Evolutionary conservation across 2,329 filamentous ascomycete species (phyloP).

Genomic region (Trichoderma koningiopsis): DNA sequence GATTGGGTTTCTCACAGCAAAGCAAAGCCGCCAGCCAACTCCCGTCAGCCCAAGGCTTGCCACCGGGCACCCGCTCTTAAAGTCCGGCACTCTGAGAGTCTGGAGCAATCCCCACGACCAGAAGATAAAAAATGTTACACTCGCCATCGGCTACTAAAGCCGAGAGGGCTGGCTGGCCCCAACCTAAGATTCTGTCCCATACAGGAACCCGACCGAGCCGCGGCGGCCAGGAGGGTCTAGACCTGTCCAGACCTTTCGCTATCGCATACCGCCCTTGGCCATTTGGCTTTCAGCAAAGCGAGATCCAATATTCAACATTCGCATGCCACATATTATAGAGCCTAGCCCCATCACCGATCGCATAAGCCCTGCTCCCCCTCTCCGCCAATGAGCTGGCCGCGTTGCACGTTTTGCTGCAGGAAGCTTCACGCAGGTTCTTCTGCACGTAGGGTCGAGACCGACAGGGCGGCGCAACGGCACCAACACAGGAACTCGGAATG

Average conservation of each 20-base stretch:
- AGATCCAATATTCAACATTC: constrained; percentile 5
- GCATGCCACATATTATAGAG: background rate
- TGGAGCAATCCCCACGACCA: background rate
- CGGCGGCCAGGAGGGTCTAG: constrained; percentile 15
- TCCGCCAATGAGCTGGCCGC: background rate
- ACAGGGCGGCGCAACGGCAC: constrained; percentile 2
- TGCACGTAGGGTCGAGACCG: constrained; percentile 18
- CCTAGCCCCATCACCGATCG: background rate
- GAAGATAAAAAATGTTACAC: background rate
- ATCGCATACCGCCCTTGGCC: background rate
- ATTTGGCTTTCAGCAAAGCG: background rate
- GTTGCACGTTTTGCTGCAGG: background rate
- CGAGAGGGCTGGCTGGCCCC: background rate
- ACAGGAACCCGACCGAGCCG: constrained; percentile 6
- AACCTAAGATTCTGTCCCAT: background rate
- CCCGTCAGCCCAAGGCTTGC: constrained; percentile 9
- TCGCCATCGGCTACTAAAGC: background rate
- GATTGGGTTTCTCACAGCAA: background rate
- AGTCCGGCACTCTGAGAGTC: background rate
- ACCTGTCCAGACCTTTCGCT: constrained; percentile 11
- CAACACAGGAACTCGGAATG: too few species aligned
- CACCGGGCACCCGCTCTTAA: background rate
- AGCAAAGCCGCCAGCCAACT: background rate
- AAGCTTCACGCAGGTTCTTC: background rate
- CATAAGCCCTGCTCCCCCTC: background rate